phyloP scores from a whole-genome alignment of 2,329 filamentous ascomycete genomes.

The Aspergillus latus region DNA sequence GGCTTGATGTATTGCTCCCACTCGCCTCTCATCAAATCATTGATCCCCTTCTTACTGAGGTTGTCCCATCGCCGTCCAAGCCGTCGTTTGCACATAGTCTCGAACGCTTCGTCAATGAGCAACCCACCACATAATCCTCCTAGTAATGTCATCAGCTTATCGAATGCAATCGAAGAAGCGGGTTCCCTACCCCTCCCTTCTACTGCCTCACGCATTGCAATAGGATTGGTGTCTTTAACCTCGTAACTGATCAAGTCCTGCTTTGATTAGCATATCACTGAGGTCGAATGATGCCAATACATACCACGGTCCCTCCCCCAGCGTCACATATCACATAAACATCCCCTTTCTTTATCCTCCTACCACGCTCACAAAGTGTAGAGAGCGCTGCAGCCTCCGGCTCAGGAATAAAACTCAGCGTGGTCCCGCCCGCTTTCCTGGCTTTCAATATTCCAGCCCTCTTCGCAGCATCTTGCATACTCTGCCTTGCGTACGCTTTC shows the following conservation, averaged over 20 bases:
- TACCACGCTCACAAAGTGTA: conserved; percentile 2
- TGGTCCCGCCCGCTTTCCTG: conserved; percentile 3
- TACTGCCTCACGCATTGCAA: conserved; percentile 8
- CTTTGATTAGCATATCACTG: neutral
- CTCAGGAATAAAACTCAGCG: conserved; percentile 6
- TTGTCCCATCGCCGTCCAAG: conserved; percentile 10
- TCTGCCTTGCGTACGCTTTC: conserved; percentile 9
- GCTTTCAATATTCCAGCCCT: conserved; percentile 1
- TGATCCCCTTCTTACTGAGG: conserved; percentile 8
- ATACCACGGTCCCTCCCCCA: conserved; percentile 6
- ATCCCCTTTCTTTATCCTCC: neutral
- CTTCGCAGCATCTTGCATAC: conserved; percentile 8
- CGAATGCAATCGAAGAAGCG: neutral
- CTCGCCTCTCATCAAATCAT: conserved; percentile 3
- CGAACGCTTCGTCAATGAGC: conserved; percentile 10
- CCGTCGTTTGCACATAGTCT: conserved; percentile 3
- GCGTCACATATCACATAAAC: conserved; percentile 10
- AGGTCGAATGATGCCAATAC: neutral
- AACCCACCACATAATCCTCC: conserved; percentile 5
- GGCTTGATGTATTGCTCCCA: conserved; percentile 10
- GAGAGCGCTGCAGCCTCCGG: conserved; percentile 7
- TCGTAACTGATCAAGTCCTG: conserved; percentile 9
- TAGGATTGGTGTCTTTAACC: conserved; percentile 1
- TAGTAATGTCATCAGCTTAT: neutral
- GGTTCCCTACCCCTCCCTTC: conserved; percentile 5